Base-by-base conservation (phyloP, 73 alveolate species). In the Breviolum minutum region DNA sequence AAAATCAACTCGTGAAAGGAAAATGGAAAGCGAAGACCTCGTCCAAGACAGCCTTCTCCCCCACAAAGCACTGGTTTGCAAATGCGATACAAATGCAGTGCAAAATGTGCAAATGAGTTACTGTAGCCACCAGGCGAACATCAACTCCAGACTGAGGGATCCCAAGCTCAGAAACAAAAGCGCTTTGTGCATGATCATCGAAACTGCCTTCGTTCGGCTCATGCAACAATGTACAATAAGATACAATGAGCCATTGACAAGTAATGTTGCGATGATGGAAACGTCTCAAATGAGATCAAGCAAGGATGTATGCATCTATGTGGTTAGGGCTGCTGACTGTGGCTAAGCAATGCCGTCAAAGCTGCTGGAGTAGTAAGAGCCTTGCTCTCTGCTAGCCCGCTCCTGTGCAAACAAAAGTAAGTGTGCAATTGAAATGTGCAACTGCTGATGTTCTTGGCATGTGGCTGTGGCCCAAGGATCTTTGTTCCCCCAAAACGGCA, bases 101-200 rank as follows among this genome's bases (percentile, higher is more conserved):
- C 14, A 29, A 14, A 9, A 79, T 14, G 8, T 79, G 40, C 89
- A 80, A 64, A 64, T 66, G 22, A 26, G 81, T 30, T 63, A 73
- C 98, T 1, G 98, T 92, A 80, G 98, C 98, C 48, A 92, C 98
- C 80, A 92, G 32, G 7, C 90, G 98, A 40, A 92, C 90, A 27
- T 76, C 98, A 30, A 76, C 91, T 14, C 98, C 98, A 12, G 91
- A 80, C 13, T 80, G 98, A 16, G 98, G 98, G 40, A 92, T 63
- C 63, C 98, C 98, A 10, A n/a, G 90, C 68, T 92, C 98, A 6
- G 89, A 30, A 27, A 92, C 91, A 48, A 92, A 92, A 16, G 89
- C 81, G 20, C 54, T 81, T 70, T 76, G 98, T 32, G 89, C 98
- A 13, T 60, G 91, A 5, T 92, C 98, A 69, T 62, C 90, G 54